These are phyloP conservation scores for Aspergillus unguis DNA, from an alignment of 2,329 filamentous ascomycete species.

Conservation along the genomic window DNA sequence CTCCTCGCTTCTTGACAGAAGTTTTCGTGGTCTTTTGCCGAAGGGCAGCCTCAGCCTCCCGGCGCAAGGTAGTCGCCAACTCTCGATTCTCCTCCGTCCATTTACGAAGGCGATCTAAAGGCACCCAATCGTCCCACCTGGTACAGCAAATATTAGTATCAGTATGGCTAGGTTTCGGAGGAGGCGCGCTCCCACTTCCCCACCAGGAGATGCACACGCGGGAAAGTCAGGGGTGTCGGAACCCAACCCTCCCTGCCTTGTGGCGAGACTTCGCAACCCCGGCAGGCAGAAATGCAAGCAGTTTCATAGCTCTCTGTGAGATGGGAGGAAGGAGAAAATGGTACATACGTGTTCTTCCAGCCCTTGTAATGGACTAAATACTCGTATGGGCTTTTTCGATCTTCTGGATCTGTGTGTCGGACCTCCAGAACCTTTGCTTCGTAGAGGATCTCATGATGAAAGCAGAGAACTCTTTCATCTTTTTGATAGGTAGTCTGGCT, in stretches of 20 bases:
- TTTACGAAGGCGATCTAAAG: conserved; percentile 88
- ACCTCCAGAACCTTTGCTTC: conserved; percentile 93
- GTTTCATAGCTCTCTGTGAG: background rate
- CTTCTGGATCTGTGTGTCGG: conserved; percentile 57
- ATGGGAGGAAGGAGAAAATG: background rate
- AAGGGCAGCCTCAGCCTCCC: conserved; percentile 38
- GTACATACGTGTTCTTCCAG: conserved; percentile 87
- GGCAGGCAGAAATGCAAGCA: background rate
- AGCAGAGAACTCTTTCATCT: conserved; percentile 93
- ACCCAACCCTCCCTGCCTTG: background rate
- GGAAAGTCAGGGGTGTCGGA: conserved; percentile 1
- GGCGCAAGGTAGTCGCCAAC: conserved; percentile 59
- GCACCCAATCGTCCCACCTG: conserved; percentile 98
- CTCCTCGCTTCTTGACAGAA: conserved; percentile 39
- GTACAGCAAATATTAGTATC: conserved; percentile 10
- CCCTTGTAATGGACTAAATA: conserved; percentile 98
- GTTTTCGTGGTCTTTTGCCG: conserved; percentile 34
- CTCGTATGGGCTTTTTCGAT: conserved; percentile 71
- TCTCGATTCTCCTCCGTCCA: conserved; percentile 93
- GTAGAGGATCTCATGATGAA: conserved; percentile 95
- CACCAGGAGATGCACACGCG: background rate
- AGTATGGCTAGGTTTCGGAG: conserved; percentile 12
- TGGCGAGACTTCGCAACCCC: background rate
- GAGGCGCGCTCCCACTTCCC: background rate
- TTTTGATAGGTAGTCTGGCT: conserved; percentile 57